phyloP scores from a whole-genome alignment of 1,139 yeast genomes.

The Pichia sp. region DNA sequence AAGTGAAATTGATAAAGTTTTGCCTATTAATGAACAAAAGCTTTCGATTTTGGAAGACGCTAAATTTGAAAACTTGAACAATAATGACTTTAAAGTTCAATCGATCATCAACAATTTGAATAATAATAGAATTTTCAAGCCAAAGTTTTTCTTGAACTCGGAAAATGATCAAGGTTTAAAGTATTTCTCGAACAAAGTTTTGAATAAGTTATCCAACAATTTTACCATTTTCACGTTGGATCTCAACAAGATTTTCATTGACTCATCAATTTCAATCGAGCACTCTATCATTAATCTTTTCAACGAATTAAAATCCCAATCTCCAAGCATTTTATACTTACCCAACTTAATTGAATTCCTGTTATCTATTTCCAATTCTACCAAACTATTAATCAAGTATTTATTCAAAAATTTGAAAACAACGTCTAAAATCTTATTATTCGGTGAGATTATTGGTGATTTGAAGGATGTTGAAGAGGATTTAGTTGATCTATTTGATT shows the following conservation, averaged over 20 bases:
- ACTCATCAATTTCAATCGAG: constrained; percentile 77
- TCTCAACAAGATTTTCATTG: constrained; percentile 69
- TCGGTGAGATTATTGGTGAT: constrained; percentile 59
- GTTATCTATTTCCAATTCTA: constrained; percentile 56
- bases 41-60: constrained; percentile 64
- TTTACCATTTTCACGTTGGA: constrained; percentile 85
- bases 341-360: constrained; percentile 83
- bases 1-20: constrained; percentile 41
- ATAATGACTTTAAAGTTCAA: constrained; percentile 55
- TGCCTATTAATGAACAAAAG: constrained; percentile 53
- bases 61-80: constrained; percentile 49
- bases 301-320: constrained; percentile 83
- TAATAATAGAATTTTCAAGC: constrained; percentile 68
- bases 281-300: constrained; percentile 78
- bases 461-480: constrained; percentile 1
- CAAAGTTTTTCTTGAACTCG: constrained; percentile 72
- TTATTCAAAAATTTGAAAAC: constrained; percentile 62
- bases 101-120: constrained; percentile 52
- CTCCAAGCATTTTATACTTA: constrained; percentile 77
- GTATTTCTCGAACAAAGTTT: constrained; percentile 73
- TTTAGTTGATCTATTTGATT: constrained; percentile 17
- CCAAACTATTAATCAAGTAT: constrained; percentile 64
- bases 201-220: constrained; percentile 72
- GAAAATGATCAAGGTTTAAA: constrained; percentile 82
- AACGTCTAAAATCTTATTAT: constrained; percentile 65